phyloP scores from a whole-genome alignment of 1,284 basidiomycete genomes.

The Cryptococcus hybrid region DNA sequence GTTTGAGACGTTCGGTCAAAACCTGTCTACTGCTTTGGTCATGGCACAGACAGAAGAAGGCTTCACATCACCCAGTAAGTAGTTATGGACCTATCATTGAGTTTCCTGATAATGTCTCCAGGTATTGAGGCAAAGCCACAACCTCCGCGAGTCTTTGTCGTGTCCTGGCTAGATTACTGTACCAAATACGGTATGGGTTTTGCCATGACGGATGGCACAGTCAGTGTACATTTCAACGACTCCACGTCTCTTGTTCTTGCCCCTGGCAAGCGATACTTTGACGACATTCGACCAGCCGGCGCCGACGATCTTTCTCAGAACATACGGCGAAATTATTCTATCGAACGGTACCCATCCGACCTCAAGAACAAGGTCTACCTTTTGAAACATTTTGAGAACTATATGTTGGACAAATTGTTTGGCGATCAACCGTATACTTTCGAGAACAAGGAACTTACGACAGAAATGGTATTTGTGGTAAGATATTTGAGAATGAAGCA shows the following conservation, averaged over 20 bases:
- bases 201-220: constrained; percentile 88
- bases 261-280: constrained; percentile 83
- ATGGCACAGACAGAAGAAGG: constrained; percentile 60
- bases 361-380: constrained; percentile 85
- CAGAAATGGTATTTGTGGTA: constrained; percentile 91
- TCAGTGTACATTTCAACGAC: constrained; percentile 96
- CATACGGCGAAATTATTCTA: constrained; percentile 43
- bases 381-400: constrained; percentile 86
- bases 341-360: constrained; percentile 52
- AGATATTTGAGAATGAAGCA: constrained; percentile 96
- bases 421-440: constrained; percentile 78
- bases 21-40: constrained; percentile 67
- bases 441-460: constrained; percentile 63
- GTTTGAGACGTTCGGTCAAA: constrained; percentile 57
- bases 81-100: neutral
- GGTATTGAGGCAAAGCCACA: constrained; percentile 52
- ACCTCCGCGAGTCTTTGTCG: constrained; percentile 88
- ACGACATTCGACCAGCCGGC: constrained; percentile 60
- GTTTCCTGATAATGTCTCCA: constrained; percentile 19
- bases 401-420: constrained; percentile 83
- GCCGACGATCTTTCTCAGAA: constrained; percentile 24
- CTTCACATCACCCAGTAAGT: constrained; percentile 63
- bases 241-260: constrained; percentile 80
- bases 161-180: constrained; percentile 97
- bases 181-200: constrained; percentile 99